Evolutionary conservation across 1,139 yeast species (phyloP).

Genomic region (Kodamaea fungicola): DNA sequence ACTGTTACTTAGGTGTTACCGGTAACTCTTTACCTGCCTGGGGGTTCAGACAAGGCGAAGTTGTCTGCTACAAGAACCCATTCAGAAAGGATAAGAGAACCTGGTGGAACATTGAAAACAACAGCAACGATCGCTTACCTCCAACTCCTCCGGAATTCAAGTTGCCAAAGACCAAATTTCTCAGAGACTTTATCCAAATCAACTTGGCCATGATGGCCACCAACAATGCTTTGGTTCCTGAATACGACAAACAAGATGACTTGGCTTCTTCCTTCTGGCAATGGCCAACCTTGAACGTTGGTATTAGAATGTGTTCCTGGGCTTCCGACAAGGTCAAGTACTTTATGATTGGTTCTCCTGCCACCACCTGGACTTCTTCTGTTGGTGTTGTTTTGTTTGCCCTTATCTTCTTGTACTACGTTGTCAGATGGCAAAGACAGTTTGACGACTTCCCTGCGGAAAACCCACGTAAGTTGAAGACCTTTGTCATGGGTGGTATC

Average conservation of each 20-base stretch:
- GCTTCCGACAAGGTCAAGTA: constrained; percentile 74
- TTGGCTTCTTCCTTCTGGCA: constrained; percentile 94
- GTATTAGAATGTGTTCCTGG: constrained; percentile 97
- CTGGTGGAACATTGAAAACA: constrained; percentile 97
- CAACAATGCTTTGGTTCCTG: constrained; percentile 93
- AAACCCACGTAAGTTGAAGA: constrained; percentile 27
- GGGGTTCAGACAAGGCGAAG: constrained; percentile 99
- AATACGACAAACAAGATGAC: constrained; percentile 84
- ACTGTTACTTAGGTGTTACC: constrained; percentile 84
- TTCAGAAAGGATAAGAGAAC: constrained; percentile 86
- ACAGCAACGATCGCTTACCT: constrained; percentile 72
- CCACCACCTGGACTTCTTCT: constrained; percentile 91
- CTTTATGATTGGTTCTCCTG: constrained; percentile 89
- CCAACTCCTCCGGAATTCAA: constrained; percentile 67
- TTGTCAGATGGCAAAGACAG: constrained; percentile 95
- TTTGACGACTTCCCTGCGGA: constrained; percentile 57
- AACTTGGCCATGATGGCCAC: constrained; percentile 99
- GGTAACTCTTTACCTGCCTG: constrained; percentile 84
- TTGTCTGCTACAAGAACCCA: constrained; percentile 75
- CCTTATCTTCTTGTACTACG: constrained; percentile 48
- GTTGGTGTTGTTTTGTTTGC: constrained; percentile 64
- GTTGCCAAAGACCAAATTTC: constrained; percentile 78
- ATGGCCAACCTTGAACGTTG: constrained; percentile 94
- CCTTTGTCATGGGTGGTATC: constrained; percentile 71
- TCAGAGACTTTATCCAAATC: constrained; percentile 86